Evolutionary conservation across 2,329 filamentous ascomycete genomes (phyloP).

Genomic region (Macrophomina tecta): DNA sequence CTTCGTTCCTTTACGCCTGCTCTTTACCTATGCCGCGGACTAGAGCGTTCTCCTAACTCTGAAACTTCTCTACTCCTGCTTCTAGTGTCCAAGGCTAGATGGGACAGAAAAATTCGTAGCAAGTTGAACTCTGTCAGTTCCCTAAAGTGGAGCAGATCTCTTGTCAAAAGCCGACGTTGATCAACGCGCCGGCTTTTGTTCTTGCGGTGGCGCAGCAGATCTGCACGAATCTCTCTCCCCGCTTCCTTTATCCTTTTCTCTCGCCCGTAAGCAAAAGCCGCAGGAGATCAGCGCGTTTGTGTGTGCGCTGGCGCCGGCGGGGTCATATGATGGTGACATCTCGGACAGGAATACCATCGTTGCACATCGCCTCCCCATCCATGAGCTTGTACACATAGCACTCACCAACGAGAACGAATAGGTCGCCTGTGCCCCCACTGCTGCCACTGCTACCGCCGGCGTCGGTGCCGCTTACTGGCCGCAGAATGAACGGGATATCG

Average conservation of each 20-base stretch:
- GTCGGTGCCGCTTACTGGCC: constrained; percentile 1
- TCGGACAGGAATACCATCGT: constrained; percentile 19
- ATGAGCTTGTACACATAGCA: constrained; percentile 28
- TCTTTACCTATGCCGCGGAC: constrained; percentile 1
- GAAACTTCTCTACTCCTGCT: not conserved
- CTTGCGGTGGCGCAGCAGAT: not conserved
- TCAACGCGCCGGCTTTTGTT: not conserved
- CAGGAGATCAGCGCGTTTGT: not conserved
- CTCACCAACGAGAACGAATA: constrained; percentile 24
- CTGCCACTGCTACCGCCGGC: not conserved
- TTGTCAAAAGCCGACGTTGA: not conserved
- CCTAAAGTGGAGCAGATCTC: not conserved
- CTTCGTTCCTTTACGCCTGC: too few species aligned
- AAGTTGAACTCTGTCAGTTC: not conserved
- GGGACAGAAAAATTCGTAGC: not conserved
- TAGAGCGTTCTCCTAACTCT: not conserved
- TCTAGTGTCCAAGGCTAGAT: not conserved
- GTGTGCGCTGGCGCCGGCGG: not conserved
- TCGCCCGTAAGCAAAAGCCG: constrained; percentile 7
- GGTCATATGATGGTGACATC: constrained; percentile 27
- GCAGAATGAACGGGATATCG: constrained; percentile 25
- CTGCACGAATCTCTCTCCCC: too few species aligned
- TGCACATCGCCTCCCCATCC: constrained; percentile 25
- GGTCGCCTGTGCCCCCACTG: not conserved
- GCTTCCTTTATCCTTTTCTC: not conserved